phyloP scores from a whole-genome alignment of 2,329 filamentous ascomycete species.

The Colletotrichum sp. region DNA sequence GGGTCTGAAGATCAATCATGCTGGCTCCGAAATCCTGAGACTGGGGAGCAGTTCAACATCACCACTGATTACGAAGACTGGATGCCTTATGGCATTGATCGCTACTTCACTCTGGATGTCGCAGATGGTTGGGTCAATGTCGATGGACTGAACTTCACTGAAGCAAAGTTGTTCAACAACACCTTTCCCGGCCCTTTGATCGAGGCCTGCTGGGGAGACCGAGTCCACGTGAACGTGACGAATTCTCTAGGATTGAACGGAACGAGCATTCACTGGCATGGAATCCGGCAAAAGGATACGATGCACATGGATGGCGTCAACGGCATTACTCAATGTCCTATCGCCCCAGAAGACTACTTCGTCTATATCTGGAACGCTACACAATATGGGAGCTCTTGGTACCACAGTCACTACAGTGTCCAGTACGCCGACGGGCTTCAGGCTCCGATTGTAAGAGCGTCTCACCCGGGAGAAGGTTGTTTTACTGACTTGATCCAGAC shows the following conservation, averaged over 20 bases:
- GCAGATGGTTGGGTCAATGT: conserved; percentile 22
- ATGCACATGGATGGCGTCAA: conserved; percentile 31
- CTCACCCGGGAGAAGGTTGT: neutral
- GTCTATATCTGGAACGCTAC: conserved; percentile 33
- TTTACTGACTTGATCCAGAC: conserved; percentile 1
- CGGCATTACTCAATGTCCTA: conserved; percentile 54
- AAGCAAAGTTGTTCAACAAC: conserved; percentile 29
- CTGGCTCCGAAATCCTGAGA: conserved; percentile 27
- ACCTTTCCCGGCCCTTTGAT: conserved; percentile 31
- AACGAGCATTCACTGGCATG: conserved; percentile 58
- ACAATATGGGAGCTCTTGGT: conserved; percentile 43
- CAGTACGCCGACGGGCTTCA: conserved; percentile 56
- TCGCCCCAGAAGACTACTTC: conserved; percentile 48
- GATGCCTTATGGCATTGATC: conserved; percentile 22
- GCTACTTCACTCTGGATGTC: conserved; percentile 26
- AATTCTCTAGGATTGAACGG: conserved; percentile 61
- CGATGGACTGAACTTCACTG: conserved; percentile 24
- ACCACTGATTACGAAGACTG: conserved; percentile 29
- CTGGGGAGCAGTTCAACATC: conserved; percentile 27
- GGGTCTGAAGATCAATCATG: conserved; percentile 27
- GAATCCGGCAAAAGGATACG: conserved; percentile 47
- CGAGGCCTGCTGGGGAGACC: conserved; percentile 33
- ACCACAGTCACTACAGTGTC: conserved; percentile 44
- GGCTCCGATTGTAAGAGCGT: conserved; percentile 53
- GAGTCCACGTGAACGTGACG: conserved; percentile 58